Percentiles rank a stretch among this genome's conserved stretches.
Conservation (phyloP, 2,329 filamentous ascomycete genomes). For the Neonectria sp. region DNA sequence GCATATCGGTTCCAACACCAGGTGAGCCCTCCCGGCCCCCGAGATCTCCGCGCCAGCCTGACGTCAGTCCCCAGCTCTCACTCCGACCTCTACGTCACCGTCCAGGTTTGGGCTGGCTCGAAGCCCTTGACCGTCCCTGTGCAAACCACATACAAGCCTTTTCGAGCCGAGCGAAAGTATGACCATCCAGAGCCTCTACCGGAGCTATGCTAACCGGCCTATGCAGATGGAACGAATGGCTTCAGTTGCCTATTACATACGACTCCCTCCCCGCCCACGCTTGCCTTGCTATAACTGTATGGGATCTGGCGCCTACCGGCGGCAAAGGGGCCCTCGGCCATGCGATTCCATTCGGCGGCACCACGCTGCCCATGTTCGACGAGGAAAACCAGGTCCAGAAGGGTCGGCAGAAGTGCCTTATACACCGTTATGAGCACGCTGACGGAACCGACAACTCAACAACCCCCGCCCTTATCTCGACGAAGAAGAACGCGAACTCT, state of each 20-base stretch:
- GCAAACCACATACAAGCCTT: constrained; percentile 93
- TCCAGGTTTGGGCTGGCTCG: constrained; percentile 94
- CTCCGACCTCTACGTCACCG: constrained; percentile 94
- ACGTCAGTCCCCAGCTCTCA: constrained; percentile 67
- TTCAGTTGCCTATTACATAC: constrained; percentile 88
- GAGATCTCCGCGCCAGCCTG: constrained; percentile 36
- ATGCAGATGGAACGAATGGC: constrained; percentile 93
- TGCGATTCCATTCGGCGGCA: constrained; percentile 93
- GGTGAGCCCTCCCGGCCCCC: constrained; percentile 58
- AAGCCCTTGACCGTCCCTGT: constrained; percentile 94
- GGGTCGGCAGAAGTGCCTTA: constrained; percentile 89
- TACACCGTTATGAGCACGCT: constrained; percentile 86
- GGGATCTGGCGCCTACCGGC: constrained; percentile 90
- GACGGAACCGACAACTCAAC: constrained; percentile 87
- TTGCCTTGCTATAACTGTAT: constrained; percentile 91
- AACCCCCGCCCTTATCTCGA: constrained; percentile 78
- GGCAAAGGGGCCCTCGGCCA: constrained; percentile 79
- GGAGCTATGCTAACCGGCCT: constrained; percentile 29
- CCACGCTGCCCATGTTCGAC: constrained; percentile 93
- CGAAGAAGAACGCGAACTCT: constrained; percentile 67
- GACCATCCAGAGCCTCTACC: constrained; percentile 20
- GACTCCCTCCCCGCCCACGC: constrained; percentile 85
- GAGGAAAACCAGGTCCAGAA: constrained; percentile 92
- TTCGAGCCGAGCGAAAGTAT: constrained; percentile 80
- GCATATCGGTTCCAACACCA: constrained; percentile 89